phyloP scores from a whole-genome alignment of 495 filamentous ascomycete genomes.

The Hypoxylon perforatum region DNA sequence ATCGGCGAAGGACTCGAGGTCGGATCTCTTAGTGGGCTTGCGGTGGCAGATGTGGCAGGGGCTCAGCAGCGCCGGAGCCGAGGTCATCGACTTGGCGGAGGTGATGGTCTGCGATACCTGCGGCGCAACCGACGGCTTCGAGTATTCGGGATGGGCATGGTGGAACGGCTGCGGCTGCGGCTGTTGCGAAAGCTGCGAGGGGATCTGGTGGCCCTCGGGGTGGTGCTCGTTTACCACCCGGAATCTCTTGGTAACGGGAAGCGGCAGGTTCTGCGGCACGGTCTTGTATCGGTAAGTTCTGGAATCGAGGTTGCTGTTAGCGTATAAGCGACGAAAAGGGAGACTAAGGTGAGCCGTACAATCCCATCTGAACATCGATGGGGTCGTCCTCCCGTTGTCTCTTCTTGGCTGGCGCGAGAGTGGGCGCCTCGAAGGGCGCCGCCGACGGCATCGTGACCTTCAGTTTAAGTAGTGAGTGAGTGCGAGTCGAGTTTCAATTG shows the following conservation, averaged over 20 bases:
- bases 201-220: constrained; percentile 7
- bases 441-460: constrained; percentile 40
- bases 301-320: constrained; percentile 25
- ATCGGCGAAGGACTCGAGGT: constrained; percentile 60
- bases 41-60: constrained; percentile 63
- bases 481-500: too few species aligned
- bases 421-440: constrained; percentile 25
- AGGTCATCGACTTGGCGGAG: constrained; percentile 15
- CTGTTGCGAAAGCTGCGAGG: not conserved
- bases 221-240: constrained; percentile 32
- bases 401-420: constrained; percentile 50
- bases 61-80: constrained; percentile 44
- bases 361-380: constrained; percentile 41
- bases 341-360: constrained; percentile 42
- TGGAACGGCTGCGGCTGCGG: constrained; percentile 36
- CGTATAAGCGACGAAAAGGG: constrained; percentile 15
- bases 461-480: too few species aligned
- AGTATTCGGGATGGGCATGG: constrained; percentile 43
- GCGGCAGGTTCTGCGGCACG: constrained; percentile 40
- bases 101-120: constrained; percentile 21
- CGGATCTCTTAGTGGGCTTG: constrained; percentile 58
- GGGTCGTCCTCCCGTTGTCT: constrained; percentile 53
- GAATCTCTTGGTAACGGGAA: constrained; percentile 49
- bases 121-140: constrained; percentile 20
- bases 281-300: constrained; percentile 32